Evolutionary conservation across 768 basidiomycete species (phyloP).

Genomic region (Gloeopeniophorella convolvens): DNA sequence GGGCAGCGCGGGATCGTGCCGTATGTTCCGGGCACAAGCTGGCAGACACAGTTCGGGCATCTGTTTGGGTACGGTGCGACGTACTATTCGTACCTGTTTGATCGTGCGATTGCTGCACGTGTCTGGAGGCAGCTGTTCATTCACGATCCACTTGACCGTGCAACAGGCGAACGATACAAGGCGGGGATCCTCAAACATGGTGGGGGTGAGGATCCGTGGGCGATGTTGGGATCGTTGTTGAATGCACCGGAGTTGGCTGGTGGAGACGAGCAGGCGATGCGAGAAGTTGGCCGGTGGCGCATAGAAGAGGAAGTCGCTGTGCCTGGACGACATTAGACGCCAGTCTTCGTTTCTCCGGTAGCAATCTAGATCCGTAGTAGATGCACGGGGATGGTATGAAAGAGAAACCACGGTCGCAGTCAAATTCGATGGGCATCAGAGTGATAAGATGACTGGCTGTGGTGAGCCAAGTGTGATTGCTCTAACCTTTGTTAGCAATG

Average conservation of each 20-base stretch:
- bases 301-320: constrained; percentile 67
- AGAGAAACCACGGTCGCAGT: too few species aligned
- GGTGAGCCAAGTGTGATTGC: too few species aligned
- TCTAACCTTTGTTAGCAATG: too few species aligned
- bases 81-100: constrained; percentile 97
- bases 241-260: constrained; percentile 52
- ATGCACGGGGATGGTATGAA: too few species aligned
- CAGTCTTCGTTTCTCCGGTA: too few species aligned
- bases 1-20: constrained; percentile 74
- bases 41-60: constrained; percentile 95
- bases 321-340: constrained; percentile 48
- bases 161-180: constrained; percentile 78
- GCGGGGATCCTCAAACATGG: constrained; percentile 69
- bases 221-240: constrained; percentile 75
- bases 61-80: constrained; percentile 95
- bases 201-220: constrained; percentile 91
- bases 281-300: constrained; percentile 83
- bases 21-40: constrained; percentile 76
- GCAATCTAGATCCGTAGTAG: too few species aligned
- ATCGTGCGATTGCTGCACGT: constrained; percentile 90
- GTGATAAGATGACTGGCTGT: too few species aligned
- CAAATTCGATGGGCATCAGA: too few species aligned
- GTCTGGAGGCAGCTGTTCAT: constrained; percentile 79
- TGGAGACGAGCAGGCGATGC: constrained; percentile 83
- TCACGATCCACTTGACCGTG: constrained; percentile 57